A percentile compares a stretch with the other conserved stretches of the same genome.
These are phyloP conservation scores for Saturnispora sekii DNA, from an alignment of 805 yeast genomes.

Conservation along the genomic window DNA sequence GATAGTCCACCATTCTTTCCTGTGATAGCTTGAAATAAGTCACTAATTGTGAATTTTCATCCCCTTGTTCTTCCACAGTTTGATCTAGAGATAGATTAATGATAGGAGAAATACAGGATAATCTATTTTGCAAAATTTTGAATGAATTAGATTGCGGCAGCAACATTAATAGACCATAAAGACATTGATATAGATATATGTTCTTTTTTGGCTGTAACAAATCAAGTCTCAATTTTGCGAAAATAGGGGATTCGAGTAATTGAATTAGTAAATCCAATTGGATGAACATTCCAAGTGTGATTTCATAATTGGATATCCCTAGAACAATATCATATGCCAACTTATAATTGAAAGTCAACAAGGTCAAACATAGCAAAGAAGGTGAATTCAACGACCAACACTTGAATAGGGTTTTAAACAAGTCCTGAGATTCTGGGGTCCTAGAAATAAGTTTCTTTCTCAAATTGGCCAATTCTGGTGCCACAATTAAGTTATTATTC, in stretches of 20 bases:
- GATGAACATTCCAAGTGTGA: slow-evolving; percentile 65
- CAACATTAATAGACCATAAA: slow-evolving; percentile 88
- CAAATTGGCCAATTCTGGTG: slow-evolving; percentile 66
- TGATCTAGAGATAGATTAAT: slow-evolving; percentile 16
- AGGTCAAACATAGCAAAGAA: slow-evolving; percentile 75
- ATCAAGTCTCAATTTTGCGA: slow-evolving; percentile 77
- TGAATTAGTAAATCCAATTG: slow-evolving; percentile 89
- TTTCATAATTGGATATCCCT: slow-evolving; percentile 72
- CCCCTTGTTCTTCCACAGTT: slow-evolving; percentile 15
- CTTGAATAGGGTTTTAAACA: slow-evolving; percentile 69
- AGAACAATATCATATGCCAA: slow-evolving; percentile 76
- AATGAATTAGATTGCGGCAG: slow-evolving; percentile 91
- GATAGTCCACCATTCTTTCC: slow-evolving; percentile 22
- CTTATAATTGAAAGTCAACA: slow-evolving; percentile 81
- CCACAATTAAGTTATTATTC: slow-evolving; percentile 75
- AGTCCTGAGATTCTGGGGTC: slow-evolving; percentile 20
- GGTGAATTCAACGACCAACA: slow-evolving; percentile 92
- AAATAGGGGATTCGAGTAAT: slow-evolving; percentile 84
- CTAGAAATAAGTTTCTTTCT: slow-evolving; percentile 53
- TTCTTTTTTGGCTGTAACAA: slow-evolving; percentile 77
- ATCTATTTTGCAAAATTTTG: slow-evolving; percentile 66
- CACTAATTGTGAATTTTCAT: slow-evolving; percentile 27
- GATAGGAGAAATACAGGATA: slow-evolving; percentile 47
- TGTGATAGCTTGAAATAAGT: slow-evolving; percentile 43
- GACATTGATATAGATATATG: slow-evolving; percentile 74